Evolutionary conservation across 2,329 filamentous ascomycete genomes (phyloP), one percentile per base, ranked within the genome.

Genomic region (Penicillium sp.): DNA sequence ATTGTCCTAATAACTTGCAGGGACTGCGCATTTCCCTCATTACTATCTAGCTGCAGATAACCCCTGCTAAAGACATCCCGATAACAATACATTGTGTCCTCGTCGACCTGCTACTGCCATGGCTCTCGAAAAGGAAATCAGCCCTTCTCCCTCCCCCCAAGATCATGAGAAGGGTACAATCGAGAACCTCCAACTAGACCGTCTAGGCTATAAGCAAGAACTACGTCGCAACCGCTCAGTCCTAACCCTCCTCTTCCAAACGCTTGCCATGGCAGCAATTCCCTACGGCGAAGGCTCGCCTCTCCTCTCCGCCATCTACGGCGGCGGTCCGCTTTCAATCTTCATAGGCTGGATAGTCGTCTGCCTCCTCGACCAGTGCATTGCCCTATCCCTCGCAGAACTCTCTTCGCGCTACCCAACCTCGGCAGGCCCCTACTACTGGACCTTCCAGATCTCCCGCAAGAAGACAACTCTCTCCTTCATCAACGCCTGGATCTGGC

Each of bases 241-340:
- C 62, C 76, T 80, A 58, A 85, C 82, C 0, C 72, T 87, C 1
- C 74, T 86, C 13, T 86, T 86, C 66, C 83, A 86, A 67, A 80
- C 80, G 0, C 72, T 86, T 8, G 82, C 83, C 23, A 85, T 86
- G 31, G 82, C 83, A 31, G 82, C 83, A 21, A 82, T 85, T 45
- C 83, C 81, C 6, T 85, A 79, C 57, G 83, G 81, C 7, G 74
- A 76, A 54, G 74, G 75, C 8, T 62, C 65, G 9, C 63, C 73
- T 6, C 58, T 77, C 9, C 65, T 76, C 49, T 74, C 65, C 29
- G 75, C 76, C 47, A 76, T 77, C 56, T 75, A 75, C 46, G 74
- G 72, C 41, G 74, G 73, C 9, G 82, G 82, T 1, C 81, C 78
- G 37, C 72, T 82, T 0, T 77, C 81, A 2, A 82, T 84, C 66